Percentiles rank a stretch among this genome's conserved stretches.
Evolutionary conservation across 805 yeast species (phyloP).

Genomic region (Yarrowia sp.): DNA sequence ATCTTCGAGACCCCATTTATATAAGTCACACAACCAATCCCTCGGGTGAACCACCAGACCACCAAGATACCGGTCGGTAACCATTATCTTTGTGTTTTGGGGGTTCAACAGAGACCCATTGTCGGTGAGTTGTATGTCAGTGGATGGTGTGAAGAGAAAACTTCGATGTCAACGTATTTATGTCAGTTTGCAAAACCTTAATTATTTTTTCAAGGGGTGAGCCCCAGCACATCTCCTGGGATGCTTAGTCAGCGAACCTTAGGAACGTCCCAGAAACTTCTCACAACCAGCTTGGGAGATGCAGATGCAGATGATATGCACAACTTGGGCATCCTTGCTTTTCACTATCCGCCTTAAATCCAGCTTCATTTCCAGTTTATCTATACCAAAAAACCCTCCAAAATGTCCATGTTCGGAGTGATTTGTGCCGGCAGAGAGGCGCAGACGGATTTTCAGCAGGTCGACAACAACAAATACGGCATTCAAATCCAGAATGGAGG

Average conservation of each 20-base stretch:
- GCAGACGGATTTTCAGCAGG: slow-evolving; percentile 58
- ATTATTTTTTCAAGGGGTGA: slow-evolving; percentile 6
- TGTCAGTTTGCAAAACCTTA: too few relatives aligned
- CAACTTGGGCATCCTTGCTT: slow-evolving; percentile 16
- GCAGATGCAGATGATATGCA: slow-evolving; percentile 23
- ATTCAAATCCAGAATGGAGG: slow-evolving; percentile 68
- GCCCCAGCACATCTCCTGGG: background rate
- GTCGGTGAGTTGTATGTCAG: too few relatives aligned
- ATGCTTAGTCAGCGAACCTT: slow-evolving; percentile 12
- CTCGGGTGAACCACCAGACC: background rate
- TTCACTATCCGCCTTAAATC: slow-evolving; percentile 15
- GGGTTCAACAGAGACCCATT: background rate
- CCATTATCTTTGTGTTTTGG: background rate
- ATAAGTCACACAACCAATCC: background rate
- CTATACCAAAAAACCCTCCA: background rate
- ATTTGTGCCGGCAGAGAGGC: slow-evolving; percentile 70
- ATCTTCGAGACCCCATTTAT: slow-evolving; percentile 10
- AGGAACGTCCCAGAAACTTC: slow-evolving; percentile 38
- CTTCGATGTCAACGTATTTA: background rate
- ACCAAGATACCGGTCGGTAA: background rate
- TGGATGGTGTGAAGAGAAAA: background rate
- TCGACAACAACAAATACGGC: slow-evolving; percentile 72
- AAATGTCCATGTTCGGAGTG: slow-evolving; percentile 67
- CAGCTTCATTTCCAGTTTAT: background rate
- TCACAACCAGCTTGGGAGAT: slow-evolving; percentile 8